A percentile compares a stretch with the other conserved stretches of the same genome.
Conservation (phyloP, 805 yeast genomes). For the Kodamaea neixiangensis region DNA sequence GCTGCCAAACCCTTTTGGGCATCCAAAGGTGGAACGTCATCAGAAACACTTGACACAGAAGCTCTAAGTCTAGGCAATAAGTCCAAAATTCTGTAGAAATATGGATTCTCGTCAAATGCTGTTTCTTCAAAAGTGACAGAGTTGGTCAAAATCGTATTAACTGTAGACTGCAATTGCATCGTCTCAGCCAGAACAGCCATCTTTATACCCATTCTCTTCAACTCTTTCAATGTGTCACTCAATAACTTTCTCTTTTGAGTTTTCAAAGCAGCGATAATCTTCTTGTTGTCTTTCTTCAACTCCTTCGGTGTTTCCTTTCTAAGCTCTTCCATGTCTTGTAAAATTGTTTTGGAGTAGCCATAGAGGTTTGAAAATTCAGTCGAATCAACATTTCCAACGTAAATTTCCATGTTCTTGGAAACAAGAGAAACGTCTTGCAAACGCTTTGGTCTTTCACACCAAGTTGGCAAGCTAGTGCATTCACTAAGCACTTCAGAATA, state of each 20-base stretch:
- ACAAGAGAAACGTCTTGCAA: slow-evolving; percentile 54
- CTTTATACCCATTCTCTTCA: slow-evolving; percentile 76
- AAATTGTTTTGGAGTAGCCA: slow-evolving; percentile 55
- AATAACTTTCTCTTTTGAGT: slow-evolving; percentile 79
- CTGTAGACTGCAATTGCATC: slow-evolving; percentile 59
- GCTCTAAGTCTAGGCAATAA: slow-evolving; percentile 77
- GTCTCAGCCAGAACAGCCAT: slow-evolving; percentile 65
- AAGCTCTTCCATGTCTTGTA: slow-evolving; percentile 60
- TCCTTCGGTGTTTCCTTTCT: slow-evolving; percentile 76
- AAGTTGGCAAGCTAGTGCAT: slow-evolving; percentile 34
- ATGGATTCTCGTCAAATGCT: slow-evolving; percentile 45
- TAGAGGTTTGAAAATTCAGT: slow-evolving; percentile 50
- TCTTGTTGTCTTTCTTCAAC: slow-evolving; percentile 73
- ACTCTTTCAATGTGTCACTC: slow-evolving; percentile 73
- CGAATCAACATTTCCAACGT: slow-evolving; percentile 34
- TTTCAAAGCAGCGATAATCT: slow-evolving; percentile 65
- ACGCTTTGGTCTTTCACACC: slow-evolving; percentile 59
- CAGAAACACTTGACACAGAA: slow-evolving; percentile 58
- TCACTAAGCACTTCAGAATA: background rate
- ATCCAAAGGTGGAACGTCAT: slow-evolving; percentile 75
- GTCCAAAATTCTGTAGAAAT: slow-evolving; percentile 73
- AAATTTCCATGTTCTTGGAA: slow-evolving; percentile 55
- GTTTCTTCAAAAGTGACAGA: slow-evolving; percentile 46
- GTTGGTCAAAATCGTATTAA: slow-evolving; percentile 61
- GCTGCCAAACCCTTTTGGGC: slow-evolving; percentile 76